Base-by-base conservation (phyloP, 2,329 filamentous ascomycete genomes). In the Ophiostoma sp. region DNA sequence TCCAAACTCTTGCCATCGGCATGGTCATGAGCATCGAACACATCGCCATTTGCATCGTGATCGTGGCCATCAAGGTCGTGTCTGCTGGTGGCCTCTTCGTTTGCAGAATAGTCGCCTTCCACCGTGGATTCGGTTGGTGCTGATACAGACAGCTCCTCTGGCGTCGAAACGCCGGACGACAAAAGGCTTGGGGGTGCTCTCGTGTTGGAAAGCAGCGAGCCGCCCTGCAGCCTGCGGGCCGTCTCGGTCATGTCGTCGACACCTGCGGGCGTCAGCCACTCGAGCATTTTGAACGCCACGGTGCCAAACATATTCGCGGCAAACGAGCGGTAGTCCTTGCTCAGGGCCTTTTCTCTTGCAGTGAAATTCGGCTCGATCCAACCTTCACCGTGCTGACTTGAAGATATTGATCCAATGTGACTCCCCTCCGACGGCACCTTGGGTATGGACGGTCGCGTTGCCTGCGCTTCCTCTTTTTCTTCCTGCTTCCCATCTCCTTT, bases 241-340 rank as follows among this genome's bases (percentile, higher is more conserved):
- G 79, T 81, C 20, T 80, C 75, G 0, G 81, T 79, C 78, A 87
- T 82, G 11, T 81, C 79, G 27, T 83, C 81, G 4, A 87, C 76
- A n/a, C 82, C 84, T 69, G 82, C 82, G 0, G 87, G 87, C 1
- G 87, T 87, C n/a, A 90, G 79, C 88, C 87, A 90, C 76, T 90
- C 88, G 3, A 90, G 75, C 87, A 90, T 90, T 75, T 88, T 89
- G 77, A 90, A 88, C 13, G 89, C 85, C 13, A 86, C 85, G 0
- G 88, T 89, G 7, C 84, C 87, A 74, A 90, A 90, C 8, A 89
- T 80, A 73, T 88, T 88, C 7, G 86, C 86, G 8, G 86, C 84
- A 75, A 88, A 87, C 0, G 86, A 88, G 6, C 86, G 81, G 73
- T 88, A 83, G 72, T 88, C 86, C 72, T 85, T 86, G 73, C 79